Evolutionary conservation across 768 basidiomycete species (phyloP), one percentile per base, ranked within the genome.

Genomic region (Epithele typhae): DNA sequence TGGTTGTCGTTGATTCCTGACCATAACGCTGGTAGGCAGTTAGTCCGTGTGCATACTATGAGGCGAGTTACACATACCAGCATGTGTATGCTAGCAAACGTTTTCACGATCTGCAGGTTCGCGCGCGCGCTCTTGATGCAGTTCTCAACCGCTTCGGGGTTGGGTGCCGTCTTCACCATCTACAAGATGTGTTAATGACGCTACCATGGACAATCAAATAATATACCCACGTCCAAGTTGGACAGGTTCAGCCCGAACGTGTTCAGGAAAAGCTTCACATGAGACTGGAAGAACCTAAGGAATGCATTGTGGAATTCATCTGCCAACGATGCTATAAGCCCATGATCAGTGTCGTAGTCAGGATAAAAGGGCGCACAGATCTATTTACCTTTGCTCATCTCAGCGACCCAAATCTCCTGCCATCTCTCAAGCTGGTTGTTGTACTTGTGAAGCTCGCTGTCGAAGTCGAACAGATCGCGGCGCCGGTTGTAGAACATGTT

Each of bases 221-320:
- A 17, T 21, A 22, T 18, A 69, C 77, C 58, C 56, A 78, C 84
- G 43, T 79, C 73, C 43, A 70, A 62, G 64, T 82, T 72, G 27
- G 78, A 74, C 17, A 76, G 74, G 55, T 85, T 82, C 39, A 90
- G 79, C 22, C 86, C 89, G 62, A 90, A 87, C 53, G 85, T 87
- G 63, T 92, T 92, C 61, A 92, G 65, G 68, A 91, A 92, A 40
- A 92, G 72, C 50, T 84, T 74, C 41, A 88, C 84, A 60, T 92
- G 78, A 25, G 88, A 70, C 40, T 85, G 76, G 72, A 91, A 92
- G 58, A 87, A 77, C 56, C 66, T 79, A 18, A 92, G 73, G 64
- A 91, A 79, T 8, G 82, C 81, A 45, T 77, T 76, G 62, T 92
- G 89, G 62, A 92, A 92, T 5, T 72, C 71, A 65, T 82, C 79